Base-by-base conservation (phyloP, 139 green algal species). In the Chlorella sorokiniana region DNA sequence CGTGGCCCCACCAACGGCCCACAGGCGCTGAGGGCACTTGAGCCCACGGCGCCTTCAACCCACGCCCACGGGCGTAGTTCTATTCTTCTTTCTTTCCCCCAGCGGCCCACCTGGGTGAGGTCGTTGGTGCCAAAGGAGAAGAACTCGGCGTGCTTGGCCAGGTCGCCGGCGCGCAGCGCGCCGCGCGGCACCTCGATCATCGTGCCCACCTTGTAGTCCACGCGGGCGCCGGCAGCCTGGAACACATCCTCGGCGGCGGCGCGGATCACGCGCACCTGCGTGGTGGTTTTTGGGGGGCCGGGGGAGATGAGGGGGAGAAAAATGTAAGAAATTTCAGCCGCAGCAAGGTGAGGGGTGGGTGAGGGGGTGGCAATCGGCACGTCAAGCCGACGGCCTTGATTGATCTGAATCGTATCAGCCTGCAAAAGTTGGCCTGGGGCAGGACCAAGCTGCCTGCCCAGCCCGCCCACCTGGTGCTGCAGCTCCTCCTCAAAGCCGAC, bases 111-210 rank as follows among this genome's bases (percentile, higher is more conserved):
- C 90, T 98, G 95, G 14, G 95, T 98, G 22, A 98, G 88, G 85
- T 98, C 95, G 88, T 98, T 98, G 62, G 94, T 97, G 64, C 95
- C 95, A 81, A 98, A 95, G 70, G 82, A 93, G 90, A 98, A 98
- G 87, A 98, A 98, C 70, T 96, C 91, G 4, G 95, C 94, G 44
- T 88, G 86, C 40, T 82, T 63, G 8, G 95, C 95, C 40, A 98
- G 91, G 75, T 93, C 54, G 44, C 89, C 92, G 7, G 95, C 93
- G 22, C 90, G 78, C 40, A 98, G 90, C 40, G 91, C 91, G 44
- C 90, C 95, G 35, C 95, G 90, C 1, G 95, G 95, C 63, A 97
- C 87, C 89, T 98, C 95, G 63, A 98, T 98, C 95, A 98, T 98
- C 51, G 95, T 97, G 74, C 95, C 95, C 33, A 83, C 78, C 67